Evolutionary conservation across 768 basidiomycete species (phyloP).

Genomic region (Sporobolomyces roseus): DNA sequence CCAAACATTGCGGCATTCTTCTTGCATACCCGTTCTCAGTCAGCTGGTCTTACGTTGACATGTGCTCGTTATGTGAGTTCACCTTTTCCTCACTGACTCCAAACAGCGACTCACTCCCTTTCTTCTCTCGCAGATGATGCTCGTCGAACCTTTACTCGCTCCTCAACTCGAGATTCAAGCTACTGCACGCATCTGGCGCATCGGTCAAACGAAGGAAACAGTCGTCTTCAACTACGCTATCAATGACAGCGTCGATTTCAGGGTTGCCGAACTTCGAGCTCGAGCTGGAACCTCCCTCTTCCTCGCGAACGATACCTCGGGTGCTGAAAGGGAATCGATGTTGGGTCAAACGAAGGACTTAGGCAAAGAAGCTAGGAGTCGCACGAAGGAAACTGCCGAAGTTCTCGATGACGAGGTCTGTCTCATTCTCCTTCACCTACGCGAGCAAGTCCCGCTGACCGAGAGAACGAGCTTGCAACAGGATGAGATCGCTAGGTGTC

Average conservation of each 20-base stretch:
- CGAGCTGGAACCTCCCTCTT: conserved; percentile 28
- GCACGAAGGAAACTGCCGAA: conserved; percentile 10
- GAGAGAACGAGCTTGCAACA: conserved; percentile 12
- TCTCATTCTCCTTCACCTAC: too few species aligned
- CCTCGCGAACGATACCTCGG: neutral
- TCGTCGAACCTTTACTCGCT: conserved; percentile 44
- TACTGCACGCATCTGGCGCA: conserved; percentile 41
- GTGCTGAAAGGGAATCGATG: neutral
- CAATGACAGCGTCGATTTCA: conserved; percentile 37
- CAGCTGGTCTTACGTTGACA: conserved; percentile 43
- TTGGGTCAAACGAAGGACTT: neutral
- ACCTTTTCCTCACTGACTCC: too few species aligned
- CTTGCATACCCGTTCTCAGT: conserved; percentile 39
- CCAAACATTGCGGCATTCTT: conserved; percentile 41
- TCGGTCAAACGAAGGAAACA: conserved; percentile 41
- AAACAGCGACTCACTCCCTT: too few species aligned
- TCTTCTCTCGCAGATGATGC: conserved; percentile 34
- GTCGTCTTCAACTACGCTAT: conserved; percentile 42
- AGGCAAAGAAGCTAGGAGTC: neutral
- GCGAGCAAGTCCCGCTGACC: too few species aligned
- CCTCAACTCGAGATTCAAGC: conserved; percentile 42
- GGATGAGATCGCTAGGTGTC: conserved; percentile 31
- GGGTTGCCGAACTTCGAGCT: conserved; percentile 39
- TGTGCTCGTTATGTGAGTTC: conserved; percentile 25
- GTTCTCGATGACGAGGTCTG: conserved; percentile 31